Base-by-base conservation (phyloP, 1,139 yeast species). In the Sugiyamaella grinbergsii region DNA sequence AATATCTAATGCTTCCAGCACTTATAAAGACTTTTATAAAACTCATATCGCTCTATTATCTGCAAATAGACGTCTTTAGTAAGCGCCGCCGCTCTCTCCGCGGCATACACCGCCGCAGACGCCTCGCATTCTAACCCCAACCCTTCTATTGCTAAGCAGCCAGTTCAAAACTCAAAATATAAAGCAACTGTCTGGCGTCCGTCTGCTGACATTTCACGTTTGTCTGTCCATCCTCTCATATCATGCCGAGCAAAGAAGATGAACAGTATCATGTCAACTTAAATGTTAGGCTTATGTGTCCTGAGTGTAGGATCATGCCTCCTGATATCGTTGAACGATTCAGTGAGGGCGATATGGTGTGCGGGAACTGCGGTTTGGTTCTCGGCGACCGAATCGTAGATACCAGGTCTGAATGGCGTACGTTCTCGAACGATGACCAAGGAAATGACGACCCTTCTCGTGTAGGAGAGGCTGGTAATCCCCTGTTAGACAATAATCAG, bases 391-490 rank as follows among this genome's bases (percentile, higher is more conserved):
- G 95, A 58, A 85, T 93, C 49, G 96, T 93, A 29, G 98, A 93
- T 66, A 91, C 96, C 4, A 77, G 98, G 61, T 88, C 96, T 1
- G 98, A 93, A 75, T 93, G 98, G 98, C 87, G 98, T 75, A 93
- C 98, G 1, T 93, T 93, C 70, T 66, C 75, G 43, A 93, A 93
- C 68, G 98, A 93, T 68, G 98, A 93, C 68, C 98, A 91, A 70
- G 94, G 93, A 60, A 96, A 95, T 62, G 98, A 90, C 66, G 98
- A 93, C 68, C 98, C 98, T 3, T 85, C 95, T 62, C 98, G 98
- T 86, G 98, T 93, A 58, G 98, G 98, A 69, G 98, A 91, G 65
- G 98, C 98, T 2, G 85, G 94, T n/a, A 91, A 91, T 66, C 97
- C 98, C 11, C 73, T 91, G 55, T 75, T 94, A 61, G 98, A 91